Conservation (phyloP, 169 alveolate species). For the Besnoitia besnoiti region DNA sequence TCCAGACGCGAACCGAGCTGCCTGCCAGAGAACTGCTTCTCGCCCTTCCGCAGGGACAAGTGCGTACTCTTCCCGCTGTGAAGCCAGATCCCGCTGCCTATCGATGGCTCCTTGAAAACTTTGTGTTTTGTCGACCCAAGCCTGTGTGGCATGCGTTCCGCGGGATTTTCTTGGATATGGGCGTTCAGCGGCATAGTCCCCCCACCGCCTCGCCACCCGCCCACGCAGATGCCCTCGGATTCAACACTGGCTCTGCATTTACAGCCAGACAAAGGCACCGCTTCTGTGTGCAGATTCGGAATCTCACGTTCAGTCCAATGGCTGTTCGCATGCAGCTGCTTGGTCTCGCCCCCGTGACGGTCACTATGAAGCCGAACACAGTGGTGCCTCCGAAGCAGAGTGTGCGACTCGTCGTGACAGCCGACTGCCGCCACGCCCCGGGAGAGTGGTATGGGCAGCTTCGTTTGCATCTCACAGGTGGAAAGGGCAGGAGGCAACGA, state of each 20-base stretch:
- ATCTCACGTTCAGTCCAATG: neutral
- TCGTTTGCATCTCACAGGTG: neutral
- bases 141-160: neutral
- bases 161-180: slow-evolving; percentile 3
- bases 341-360: neutral
- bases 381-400: neutral
- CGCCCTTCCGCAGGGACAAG: neutral
- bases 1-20: neutral
- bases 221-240: too few species aligned
- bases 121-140: neutral
- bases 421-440: neutral
- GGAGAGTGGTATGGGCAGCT: neutral
- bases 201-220: too few species aligned
- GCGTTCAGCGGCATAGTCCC: neutral
- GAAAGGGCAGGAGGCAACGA: neutral
- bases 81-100: neutral
- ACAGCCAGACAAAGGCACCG: neutral
- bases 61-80: neutral
- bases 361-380: neutral
- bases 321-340: neutral
- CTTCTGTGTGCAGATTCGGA: neutral
- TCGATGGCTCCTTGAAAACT: neutral
- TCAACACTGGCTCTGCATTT: too few species aligned
- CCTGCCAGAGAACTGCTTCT: neutral
- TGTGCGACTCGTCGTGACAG: neutral